Evolutionary conservation across 805 yeast species (phyloP), one percentile per base, ranked within the genome.

Genomic region (Ogataea angusta): DNA sequence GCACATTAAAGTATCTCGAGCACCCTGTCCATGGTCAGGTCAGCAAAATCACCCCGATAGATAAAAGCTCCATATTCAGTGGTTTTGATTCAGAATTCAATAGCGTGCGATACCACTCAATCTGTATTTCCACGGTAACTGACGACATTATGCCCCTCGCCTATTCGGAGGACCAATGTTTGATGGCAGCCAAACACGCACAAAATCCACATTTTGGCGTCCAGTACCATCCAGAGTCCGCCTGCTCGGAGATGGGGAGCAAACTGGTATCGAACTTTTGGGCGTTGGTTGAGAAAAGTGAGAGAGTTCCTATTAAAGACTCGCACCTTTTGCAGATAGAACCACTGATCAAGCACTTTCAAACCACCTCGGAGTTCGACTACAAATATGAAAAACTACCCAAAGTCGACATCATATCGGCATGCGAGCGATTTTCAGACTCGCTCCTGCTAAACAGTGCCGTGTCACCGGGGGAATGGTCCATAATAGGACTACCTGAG

Each of bases 141-240:
- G 52, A 63, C 13, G 57, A 50, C 1, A 62, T 85, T 6, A 54
- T 67, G 2, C 84, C 90, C 0, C 63, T 87, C 40, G 95, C 93
- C 0, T 64, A 66, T 46, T 76, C 90, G 27, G 27, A 48, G n/a
- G 75, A 70, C 37, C 69, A 56, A 28, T 64, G 84, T 5, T 57
- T 87, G 22, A 93, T 93, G 99, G 96, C 95, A 0, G 93, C 75
- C 0, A 73, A 67, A 54, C 90, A 86, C 54, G 49, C 35, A 0
- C 14, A 26, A 0, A 62, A 66, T 15, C 97, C 97, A 0, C 85
- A 84, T 66, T 91, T 70, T 59, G 99, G 96, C 0, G 97, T 93
- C 2, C 99, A 93, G 56, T 95, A 90, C 56, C 99, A 93, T 56
- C 99, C 99, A 0, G 99, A 93, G 56, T 88, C 96, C 1, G 78